Evolutionary conservation across 192 early-diverging fungal genomes (phyloP), one percentile per base, ranked within the genome.

Genomic region (Piromyces finnis): DNA sequence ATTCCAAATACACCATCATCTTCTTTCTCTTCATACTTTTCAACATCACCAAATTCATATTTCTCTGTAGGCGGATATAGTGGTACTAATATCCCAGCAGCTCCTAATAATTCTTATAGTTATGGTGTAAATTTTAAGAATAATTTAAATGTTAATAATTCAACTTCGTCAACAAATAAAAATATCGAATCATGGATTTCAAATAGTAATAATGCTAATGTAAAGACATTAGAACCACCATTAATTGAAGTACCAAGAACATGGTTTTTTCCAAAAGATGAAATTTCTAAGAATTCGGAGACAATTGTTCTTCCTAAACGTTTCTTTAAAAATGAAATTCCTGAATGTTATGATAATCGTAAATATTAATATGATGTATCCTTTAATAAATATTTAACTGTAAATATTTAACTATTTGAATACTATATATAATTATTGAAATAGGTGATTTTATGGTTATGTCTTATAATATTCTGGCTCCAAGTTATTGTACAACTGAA

Each of bases 401-500:
- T 39, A 39, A 15, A 12, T 39, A 51, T 22, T 51, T 51, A 22
- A 22, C 22, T 22, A 51, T 51, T 22, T 22, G n/a, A n/a, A n/a
- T n/a, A n/a, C n/a, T n/a, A n/a, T n/a, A n/a, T n/a, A n/a, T n/a
- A n/a, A n/a, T n/a, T n/a, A n/a, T n/a, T 51, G 4, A 22, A 22
- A 22, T 51, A 51, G 41, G 41, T 51, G 41, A 87, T 77, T 88
- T 88, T 80, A 83, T 81, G 80, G 81, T 88, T 78, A 83, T 87
- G 83, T 84, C 86, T 18, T 88, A 85, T 79, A 88, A 88, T 78
- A 84, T 88, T 12, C 82, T 87, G 14, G 85, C 85, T 28, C 85
- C 84, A 12, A 81, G 81, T 82, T 87, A 88, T 82, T 83, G 82
- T 81, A 86, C 85, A 4, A 81, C 77, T n/a, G 81, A 82, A 7